Base-by-base conservation (phyloP, 2,329 filamentous ascomycete species). In the Monosporascus sp. region DNA sequence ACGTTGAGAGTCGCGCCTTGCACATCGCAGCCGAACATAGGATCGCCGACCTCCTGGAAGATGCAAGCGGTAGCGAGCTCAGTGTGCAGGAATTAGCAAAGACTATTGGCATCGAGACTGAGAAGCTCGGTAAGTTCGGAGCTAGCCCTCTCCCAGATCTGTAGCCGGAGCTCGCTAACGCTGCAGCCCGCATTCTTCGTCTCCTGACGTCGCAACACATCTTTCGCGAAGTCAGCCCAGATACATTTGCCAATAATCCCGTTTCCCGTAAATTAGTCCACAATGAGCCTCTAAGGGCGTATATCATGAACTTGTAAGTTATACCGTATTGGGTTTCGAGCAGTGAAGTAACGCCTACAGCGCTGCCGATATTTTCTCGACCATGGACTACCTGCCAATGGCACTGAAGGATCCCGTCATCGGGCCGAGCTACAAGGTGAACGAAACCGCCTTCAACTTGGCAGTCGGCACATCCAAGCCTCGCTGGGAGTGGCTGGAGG, bases 401-500 rank as follows among this genome's bases (percentile, higher is more conserved):
- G 45, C 56, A 3, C 35, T 60, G 2, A 55, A 53, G 6, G 55
- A 60, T 49, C 57, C 58, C 14, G 41, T 59, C 15, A 44, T 53
- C 44, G 58, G 58, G n/a, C 55, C 56, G 15, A 60, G 58, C 28
- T 52, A 60, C 15, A 52, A 59, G 5, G 40, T 57, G 9, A 31
- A 44, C 31, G n/a, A 48, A 17, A 55, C 58, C 18, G 50, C 58
- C 5, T 59, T 57, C 55, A 48, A 53, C 14, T 52, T 57, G 2
- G 56, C 58, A 6, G 38, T 59, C 1, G 57, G 58, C 1, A 55
- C 57, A 15, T 48, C 54, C 14, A 28, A 50, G 11, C 28, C 51
- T 3, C 59, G 52, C 37, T 59, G 55, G 43, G 53, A 58, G 14
- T 60, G 58, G 58, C 58, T 59, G 51, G 54, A 51, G 20, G 18